Percentiles rank a stretch among this genome's conserved stretches.
Evolutionary conservation across 768 basidiomycete species (phyloP).

Genomic region (Punctularia strigosozonata): DNA sequence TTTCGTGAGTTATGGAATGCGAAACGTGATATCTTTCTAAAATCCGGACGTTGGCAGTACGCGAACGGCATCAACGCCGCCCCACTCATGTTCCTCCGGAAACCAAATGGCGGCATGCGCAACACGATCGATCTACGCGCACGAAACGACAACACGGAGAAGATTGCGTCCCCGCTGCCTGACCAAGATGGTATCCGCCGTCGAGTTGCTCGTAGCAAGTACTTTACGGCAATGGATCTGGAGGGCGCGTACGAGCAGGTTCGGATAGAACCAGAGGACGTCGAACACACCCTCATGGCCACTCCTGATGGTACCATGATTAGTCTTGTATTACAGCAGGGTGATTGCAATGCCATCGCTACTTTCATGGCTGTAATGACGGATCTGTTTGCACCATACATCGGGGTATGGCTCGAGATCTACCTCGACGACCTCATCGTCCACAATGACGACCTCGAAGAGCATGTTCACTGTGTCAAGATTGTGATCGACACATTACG

Average conservation of each 20-base stretch:
- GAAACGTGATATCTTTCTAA: slow-evolving; percentile 12
- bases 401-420: slow-evolving; percentile 21
- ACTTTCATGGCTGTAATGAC: slow-evolving; percentile 35
- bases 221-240: slow-evolving; percentile 13
- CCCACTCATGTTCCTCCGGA: slow-evolving; percentile 8
- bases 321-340: slow-evolving; percentile 25
- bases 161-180: slow-evolving; percentile 14
- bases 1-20: slow-evolving; percentile 9
- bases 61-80: slow-evolving; percentile 9
- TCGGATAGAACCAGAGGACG: slow-evolving; percentile 11
- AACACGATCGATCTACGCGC: slow-evolving; percentile 7
- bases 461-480: slow-evolving; percentile 18
- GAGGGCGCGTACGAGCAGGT: slow-evolving; percentile 20
- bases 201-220: slow-evolving; percentile 5
- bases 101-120: slow-evolving; percentile 3
- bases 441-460: slow-evolving; percentile 17
- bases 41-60: slow-evolving; percentile 11
- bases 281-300: slow-evolving; percentile 12
- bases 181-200: slow-evolving; percentile 14
- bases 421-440: slow-evolving; percentile 25
- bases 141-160: slow-evolving; percentile 14
- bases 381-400: slow-evolving; percentile 20
- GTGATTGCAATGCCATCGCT: slow-evolving; percentile 21
- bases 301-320: slow-evolving; percentile 28
- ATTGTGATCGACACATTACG: slow-evolving; percentile 22